Base-by-base conservation (phyloP, 2,329 filamentous ascomycete species). In the Sclerotiophoma versabilis region DNA sequence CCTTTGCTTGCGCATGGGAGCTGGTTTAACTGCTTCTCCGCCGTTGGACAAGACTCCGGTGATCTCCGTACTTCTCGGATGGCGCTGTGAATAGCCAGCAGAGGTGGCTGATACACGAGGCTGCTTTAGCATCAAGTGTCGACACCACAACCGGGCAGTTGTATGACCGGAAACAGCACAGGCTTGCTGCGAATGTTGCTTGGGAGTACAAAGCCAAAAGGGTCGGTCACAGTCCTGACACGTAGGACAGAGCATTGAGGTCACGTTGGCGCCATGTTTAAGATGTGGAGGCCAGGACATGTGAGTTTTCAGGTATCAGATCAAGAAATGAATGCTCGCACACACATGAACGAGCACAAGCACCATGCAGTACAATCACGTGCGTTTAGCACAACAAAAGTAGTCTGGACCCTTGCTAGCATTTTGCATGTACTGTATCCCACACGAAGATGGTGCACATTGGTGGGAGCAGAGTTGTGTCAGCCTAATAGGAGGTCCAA, bases 11-110 rank as follows among this genome's bases (percentile, higher is more conserved):
- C 29, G 22, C 23, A 39, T 23, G 36, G 20, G 8, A 32, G 9
- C 9, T 33, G 30, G n/a, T 22, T 27, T 38, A 15, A 15, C 14
- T 19, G 29, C 32, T 11, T 15, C 17, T 29, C 15, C 27, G 3
- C 33, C 45, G 49, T n/a, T 39, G 51, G 51, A 45, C 20, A 7
- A 30, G n/a, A 5, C 33, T 34, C 45, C 46, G 50, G 34, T 23
- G 50, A 54, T 48, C n/a, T 54, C 19, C 30, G 12, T 19, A 30
- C 33, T 34, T 42, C 45, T 11, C 51, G 51, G 33, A 39, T 49
- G 45, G 51, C 39, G 51, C 45, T 34, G 51, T 33, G 37, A 32
- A 30, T 48, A 42, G 22, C 23, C 25, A 23, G 30, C 6, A 34
- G 22, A 11, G 26, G 50, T 43, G 37, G 45, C 39, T 45, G 32